Conservation (phyloP, 805 yeast species). For the Suhomyces sp. region DNA sequence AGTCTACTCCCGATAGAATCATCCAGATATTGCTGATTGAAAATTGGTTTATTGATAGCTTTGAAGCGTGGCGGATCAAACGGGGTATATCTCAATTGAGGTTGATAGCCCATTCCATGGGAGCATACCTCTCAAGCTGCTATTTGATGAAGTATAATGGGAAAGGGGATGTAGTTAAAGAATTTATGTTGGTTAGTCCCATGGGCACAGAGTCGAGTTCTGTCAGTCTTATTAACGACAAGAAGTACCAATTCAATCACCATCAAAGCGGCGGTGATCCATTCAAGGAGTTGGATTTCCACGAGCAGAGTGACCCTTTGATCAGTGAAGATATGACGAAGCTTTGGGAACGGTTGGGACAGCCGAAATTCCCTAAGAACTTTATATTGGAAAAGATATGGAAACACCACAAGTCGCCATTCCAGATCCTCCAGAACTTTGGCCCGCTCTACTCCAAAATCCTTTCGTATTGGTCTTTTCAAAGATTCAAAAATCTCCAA, state of each 20-base stretch:
- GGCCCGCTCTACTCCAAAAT: conserved; percentile 42
- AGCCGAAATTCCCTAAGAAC: conserved; percentile 37
- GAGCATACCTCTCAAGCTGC: conserved; percentile 39
- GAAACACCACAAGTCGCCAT: conserved; percentile 38
- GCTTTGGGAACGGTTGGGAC: conserved; percentile 34
- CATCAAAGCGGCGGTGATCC: conserved; percentile 36
- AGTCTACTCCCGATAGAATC: conserved; percentile 21
- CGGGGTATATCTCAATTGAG: conserved; percentile 24
- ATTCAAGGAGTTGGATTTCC: conserved; percentile 24
- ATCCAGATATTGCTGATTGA: conserved; percentile 32
- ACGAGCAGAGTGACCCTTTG: conserved; percentile 13
- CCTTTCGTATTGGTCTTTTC: conserved; percentile 41
- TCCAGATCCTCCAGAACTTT: conserved; percentile 33
- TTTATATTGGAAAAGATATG: conserved; percentile 30
- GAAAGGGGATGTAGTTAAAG: conserved; percentile 16
- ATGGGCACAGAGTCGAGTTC: conserved; percentile 43
- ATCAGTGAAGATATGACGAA: conserved; percentile 13
- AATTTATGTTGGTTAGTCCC: conserved; percentile 35
- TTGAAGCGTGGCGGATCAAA: conserved; percentile 34
- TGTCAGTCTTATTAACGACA: conserved; percentile 31
- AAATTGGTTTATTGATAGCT: conserved; percentile 40
- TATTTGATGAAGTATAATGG: conserved; percentile 39
- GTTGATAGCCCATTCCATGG: conserved; percentile 42
- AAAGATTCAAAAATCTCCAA: conserved; percentile 31
- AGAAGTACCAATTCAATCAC: conserved; percentile 30